Evolutionary conservation across 2,329 filamentous ascomycete genomes (phyloP), one percentile per base, ranked within the genome.

Genomic region (Arthrobotrys iridis): DNA sequence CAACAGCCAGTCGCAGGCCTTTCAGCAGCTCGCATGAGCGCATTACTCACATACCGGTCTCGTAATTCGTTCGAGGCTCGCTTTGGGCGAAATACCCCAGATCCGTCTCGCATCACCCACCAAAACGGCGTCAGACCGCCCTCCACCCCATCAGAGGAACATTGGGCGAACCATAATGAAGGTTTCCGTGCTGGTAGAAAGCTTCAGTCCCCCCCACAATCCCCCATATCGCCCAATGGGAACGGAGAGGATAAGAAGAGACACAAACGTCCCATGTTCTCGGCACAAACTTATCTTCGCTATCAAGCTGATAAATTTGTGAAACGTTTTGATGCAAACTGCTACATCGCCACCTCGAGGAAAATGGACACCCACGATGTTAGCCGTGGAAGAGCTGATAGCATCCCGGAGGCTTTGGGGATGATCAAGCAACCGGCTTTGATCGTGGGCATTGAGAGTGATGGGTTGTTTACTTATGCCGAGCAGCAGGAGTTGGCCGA

Each of bases 271-370:
- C 64, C 64, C 8, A 97, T 97, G 83, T 99, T 98, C 83, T 98
- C 95, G 0, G 95, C 95, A 0, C 95, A 99, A 82, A 97, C 93
- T 0, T 99, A 99, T 83, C 87, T 99, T 45, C 91, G 95, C 18
- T 99, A 99, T 83, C 95, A 99, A 83, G 94, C 93, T 66, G 88
- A 90, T 79, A 99, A 99, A 82, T 99, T 99, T 80, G 95, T 98
- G 79, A 93, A 92, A 82, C 91, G 95, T 7, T 99, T 98, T 82
- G 95, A 99, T 82, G 92, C 93, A 80, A 99, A 99, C 82, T 99
- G 95, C 84, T 99, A 99, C 84, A 98, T 99, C 79, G 93, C 95
- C 78, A 97, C 99, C 83, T 98, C 95, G 3, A 91, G 95, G 80
- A 99, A 99, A 83, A 88, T 99, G 13, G 95, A 99, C 81, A 98